A percentile compares a stretch with the other conserved stretches of the same genome.
phyloP scores from a whole-genome alignment of 345 rosid species.

The Citrus hindsii region DNA sequence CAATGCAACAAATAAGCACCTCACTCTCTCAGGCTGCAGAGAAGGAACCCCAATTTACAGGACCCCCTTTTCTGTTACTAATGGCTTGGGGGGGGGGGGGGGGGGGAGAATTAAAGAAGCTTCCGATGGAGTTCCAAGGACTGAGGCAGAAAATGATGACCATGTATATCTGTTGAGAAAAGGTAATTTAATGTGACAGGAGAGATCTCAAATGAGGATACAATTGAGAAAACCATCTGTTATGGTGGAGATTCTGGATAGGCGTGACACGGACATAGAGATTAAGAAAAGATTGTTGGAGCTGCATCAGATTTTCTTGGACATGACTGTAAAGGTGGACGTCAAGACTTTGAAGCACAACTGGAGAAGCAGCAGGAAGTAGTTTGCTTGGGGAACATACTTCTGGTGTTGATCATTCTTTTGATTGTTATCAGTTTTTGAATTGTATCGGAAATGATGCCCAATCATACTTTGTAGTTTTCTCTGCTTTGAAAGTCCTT shows the following conservation, averaged over 20 bases:
- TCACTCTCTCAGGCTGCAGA: slow-evolving; percentile 50
- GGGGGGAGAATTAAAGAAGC: too few relatives aligned
- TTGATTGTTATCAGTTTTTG: slow-evolving; percentile 29
- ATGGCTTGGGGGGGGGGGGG: too few relatives aligned
- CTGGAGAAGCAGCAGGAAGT: slow-evolving; percentile 74
- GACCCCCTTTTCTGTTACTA: slow-evolving; percentile 67
- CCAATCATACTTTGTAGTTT: slow-evolving; percentile 40
- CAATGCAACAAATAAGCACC: slow-evolving; percentile 65
- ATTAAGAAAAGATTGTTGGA: slow-evolving; percentile 89
- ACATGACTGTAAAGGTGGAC: slow-evolving; percentile 96
- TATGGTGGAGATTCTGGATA: slow-evolving; percentile 86
- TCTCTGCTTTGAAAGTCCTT: too few relatives aligned
- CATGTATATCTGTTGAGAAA: too few relatives aligned
- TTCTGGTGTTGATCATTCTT: slow-evolving; percentile 63
- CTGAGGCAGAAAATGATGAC: too few relatives aligned
- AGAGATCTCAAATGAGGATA: too few relatives aligned
- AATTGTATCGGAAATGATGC: slow-evolving; percentile 29
- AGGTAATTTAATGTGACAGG: too few relatives aligned
- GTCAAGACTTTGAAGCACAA: slow-evolving; percentile 59
- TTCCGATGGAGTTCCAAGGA: too few relatives aligned
- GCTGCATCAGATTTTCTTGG: slow-evolving; percentile 87
- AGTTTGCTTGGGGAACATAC: slow-evolving; percentile 64
- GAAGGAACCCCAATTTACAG: slow-evolving; percentile 80
- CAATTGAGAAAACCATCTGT: slow-evolving; percentile 47
- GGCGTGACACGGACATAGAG: slow-evolving; percentile 78